A percentile compares a stretch with the other conserved stretches of the same genome.
Evolutionary conservation across 1,139 yeast genomes (phyloP).

Genomic region (Yamadazyma blattariae): DNA sequence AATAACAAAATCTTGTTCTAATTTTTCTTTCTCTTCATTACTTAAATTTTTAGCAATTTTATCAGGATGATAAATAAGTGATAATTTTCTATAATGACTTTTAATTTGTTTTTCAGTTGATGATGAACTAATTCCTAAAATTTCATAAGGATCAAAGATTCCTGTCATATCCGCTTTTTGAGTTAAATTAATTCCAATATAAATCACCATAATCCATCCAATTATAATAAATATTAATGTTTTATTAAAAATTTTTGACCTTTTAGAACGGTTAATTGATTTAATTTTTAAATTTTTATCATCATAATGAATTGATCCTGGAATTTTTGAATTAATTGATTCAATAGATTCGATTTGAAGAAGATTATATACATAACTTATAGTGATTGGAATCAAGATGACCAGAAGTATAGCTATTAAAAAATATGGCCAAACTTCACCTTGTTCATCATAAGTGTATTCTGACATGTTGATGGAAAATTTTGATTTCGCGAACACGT

Average conservation of each 20-base stretch:
- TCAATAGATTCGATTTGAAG: constrained; percentile 20
- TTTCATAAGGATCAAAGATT: constrained; percentile 86
- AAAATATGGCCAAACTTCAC: constrained; percentile 96
- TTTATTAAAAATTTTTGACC: constrained; percentile 40
- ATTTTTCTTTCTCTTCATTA: constrained; percentile 50
- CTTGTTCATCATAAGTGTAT: constrained; percentile 83
- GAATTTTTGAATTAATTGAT: constrained; percentile 20
- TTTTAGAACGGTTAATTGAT: constrained; percentile 30
- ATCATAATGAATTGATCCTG: constrained; percentile 33
- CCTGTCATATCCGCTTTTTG: constrained; percentile 43
- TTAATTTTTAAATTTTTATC: constrained; percentile 30
- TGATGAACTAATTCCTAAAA: constrained; percentile 68
- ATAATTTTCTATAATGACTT: constrained; percentile 78
- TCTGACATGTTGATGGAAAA: constrained; percentile 26
- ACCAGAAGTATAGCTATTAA: constrained; percentile 64
- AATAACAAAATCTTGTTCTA: constrained; percentile 76
- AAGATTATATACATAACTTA: constrained; percentile 38
- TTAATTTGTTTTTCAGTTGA: constrained; percentile 77
- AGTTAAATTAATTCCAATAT: constrained; percentile 48
- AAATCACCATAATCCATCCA: constrained; percentile 69
- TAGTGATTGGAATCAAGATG: constrained; percentile 68
- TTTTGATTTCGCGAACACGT: constrained; percentile 2
- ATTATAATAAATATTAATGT: constrained; percentile 44
- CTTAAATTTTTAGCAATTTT: constrained; percentile 72
- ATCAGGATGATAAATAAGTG: constrained; percentile 92